These are phyloP conservation scores for Nothophoma quercina DNA, from an alignment of 2,329 filamentous ascomycete genomes.

Conservation along the genomic window DNA sequence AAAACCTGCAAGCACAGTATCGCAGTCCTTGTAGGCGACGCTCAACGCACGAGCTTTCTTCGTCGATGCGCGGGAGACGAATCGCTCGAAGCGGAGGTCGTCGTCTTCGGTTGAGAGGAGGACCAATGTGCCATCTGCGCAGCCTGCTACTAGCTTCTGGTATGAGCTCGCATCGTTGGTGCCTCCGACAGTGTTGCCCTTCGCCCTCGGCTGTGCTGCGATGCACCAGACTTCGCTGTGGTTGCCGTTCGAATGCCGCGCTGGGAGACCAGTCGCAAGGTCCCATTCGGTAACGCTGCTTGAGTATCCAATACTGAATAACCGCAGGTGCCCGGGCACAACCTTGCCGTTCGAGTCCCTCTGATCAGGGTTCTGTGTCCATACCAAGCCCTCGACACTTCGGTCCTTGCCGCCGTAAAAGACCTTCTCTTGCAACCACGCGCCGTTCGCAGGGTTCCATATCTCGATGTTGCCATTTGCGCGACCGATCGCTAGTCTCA, in stretches of 20 bases:
- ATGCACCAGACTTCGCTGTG: conserved; percentile 98
- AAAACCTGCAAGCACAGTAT: conserved; percentile 86
- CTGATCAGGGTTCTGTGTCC: conserved; percentile 86
- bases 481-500: conserved; percentile 86
- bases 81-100: conserved; percentile 79
- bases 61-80: conserved; percentile 76
- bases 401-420: conserved; percentile 84
- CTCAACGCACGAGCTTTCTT: conserved; percentile 91
- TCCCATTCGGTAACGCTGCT: conserved; percentile 96
- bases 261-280: conserved; percentile 76
- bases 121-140: conserved; percentile 88
- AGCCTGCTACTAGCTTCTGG: conserved; percentile 81
- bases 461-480: conserved; percentile 97
- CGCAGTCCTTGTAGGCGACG: conserved; percentile 85
- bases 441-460: conserved; percentile 85
- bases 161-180: conserved; percentile 35
- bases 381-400: conserved; percentile 88
- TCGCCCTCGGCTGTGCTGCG: conserved; percentile 76
- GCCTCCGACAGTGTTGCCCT: conserved; percentile 32
- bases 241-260: conserved; percentile 86
- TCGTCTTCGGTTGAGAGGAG: conserved; percentile 86
- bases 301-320: conserved; percentile 97
- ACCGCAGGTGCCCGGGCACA: conserved; percentile 74
- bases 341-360: conserved; percentile 66
- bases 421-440: conserved; percentile 89